Conservation (phyloP, 75 land plant genomes). For the Chamaecyparis obtusa region DNA sequence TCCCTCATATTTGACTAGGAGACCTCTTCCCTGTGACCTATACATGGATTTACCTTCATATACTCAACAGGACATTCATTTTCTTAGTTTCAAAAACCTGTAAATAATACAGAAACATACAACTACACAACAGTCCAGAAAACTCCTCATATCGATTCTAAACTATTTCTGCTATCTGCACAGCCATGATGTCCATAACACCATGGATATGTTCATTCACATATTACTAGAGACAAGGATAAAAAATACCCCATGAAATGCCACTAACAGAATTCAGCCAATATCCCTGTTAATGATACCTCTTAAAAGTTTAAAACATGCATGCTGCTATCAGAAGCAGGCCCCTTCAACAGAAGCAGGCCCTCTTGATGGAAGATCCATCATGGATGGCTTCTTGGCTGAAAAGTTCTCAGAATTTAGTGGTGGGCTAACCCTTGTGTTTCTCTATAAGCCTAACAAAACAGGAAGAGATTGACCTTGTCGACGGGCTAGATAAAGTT, state of each 20-base stretch:
- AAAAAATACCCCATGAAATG: neutral
- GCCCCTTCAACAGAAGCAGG: neutral
- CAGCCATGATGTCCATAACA: neutral
- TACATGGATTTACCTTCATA: neutral
- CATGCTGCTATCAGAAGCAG: neutral
- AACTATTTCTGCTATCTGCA: neutral
- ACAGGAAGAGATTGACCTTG: neutral
- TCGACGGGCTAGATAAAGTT: neutral
- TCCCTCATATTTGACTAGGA: neutral
- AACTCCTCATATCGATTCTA: neutral
- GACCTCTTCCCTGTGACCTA: neutral
- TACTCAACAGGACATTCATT: neutral
- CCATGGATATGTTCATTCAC: neutral
- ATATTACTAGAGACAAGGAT: neutral
- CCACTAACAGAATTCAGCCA: neutral
- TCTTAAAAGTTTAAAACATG: conserved; percentile 6
- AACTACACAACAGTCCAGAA: neutral
- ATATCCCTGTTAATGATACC: neutral
- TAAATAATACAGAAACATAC: neutral
- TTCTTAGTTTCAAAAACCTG: neutral
- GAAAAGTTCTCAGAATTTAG: neutral
- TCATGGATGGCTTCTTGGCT: neutral
- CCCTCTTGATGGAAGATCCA: neutral
- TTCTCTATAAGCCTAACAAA: neutral
- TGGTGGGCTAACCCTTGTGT: neutral